Evolutionary conservation across 2,329 filamentous ascomycete species (phyloP).

Genomic region (Alternaria angustiovoidea): DNA sequence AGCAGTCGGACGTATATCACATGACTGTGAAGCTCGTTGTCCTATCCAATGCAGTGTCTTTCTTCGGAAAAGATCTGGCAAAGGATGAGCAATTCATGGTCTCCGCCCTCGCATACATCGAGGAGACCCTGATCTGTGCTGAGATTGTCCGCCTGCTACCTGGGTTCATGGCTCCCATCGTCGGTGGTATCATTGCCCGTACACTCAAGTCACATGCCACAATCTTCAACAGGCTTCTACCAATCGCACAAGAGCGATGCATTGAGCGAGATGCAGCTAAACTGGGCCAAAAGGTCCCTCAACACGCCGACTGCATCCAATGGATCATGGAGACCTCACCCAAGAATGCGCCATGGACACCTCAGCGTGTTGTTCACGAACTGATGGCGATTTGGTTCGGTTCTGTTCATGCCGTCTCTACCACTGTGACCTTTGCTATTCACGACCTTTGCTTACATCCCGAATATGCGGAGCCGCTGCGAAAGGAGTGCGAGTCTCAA

Average conservation of each 20-base stretch:
- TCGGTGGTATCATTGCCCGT: constrained; percentile 21
- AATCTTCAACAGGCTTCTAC: constrained; percentile 25
- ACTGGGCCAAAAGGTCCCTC: constrained; percentile 19
- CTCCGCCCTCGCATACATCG: constrained; percentile 30
- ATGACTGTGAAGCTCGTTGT: constrained; percentile 24
- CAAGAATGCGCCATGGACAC: constrained; percentile 34
- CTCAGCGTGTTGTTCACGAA: constrained; percentile 37
- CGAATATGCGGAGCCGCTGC: constrained; percentile 28
- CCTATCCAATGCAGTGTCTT: constrained; percentile 24
- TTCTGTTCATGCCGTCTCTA: constrained; percentile 39
- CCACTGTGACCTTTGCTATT: constrained; percentile 27
- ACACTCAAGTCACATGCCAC: constrained; percentile 22
- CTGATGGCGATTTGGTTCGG: constrained; percentile 50
- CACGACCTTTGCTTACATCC: constrained; percentile 27
- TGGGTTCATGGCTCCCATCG: constrained; percentile 17
- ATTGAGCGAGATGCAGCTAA: constrained; percentile 20
- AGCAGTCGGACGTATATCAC: constrained; percentile 18
- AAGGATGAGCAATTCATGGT: constrained; percentile 36
- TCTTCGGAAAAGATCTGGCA: constrained; percentile 27
- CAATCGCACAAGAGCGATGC: constrained; percentile 24
- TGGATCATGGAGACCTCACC: constrained; percentile 47
- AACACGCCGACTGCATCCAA: constrained; percentile 40
- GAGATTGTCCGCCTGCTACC: constrained; percentile 35
- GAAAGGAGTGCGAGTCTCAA: constrained; percentile 21
- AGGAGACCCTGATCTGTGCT: constrained; percentile 34